A percentile compares a stretch with the other conserved stretches of the same genome.
These are phyloP conservation scores for Ustilago nuda DNA, from an alignment of 1,284 basidiomycete species.

Conservation along the genomic window DNA sequence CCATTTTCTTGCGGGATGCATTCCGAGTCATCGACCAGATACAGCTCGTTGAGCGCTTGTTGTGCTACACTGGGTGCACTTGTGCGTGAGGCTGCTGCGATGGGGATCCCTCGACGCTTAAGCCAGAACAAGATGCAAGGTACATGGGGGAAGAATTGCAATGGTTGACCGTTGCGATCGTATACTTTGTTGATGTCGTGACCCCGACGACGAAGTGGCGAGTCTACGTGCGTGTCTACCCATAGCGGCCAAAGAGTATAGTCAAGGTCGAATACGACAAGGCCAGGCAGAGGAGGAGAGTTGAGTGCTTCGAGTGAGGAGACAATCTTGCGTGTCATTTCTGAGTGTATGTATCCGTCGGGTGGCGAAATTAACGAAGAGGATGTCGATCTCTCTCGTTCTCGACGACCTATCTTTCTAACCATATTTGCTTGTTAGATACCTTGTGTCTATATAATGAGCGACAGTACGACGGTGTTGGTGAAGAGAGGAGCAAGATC, in stretches of 20 bases:
- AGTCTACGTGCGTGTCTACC: constrained; percentile 65
- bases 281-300: constrained; percentile 37
- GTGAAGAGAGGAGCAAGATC: background rate
- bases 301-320: constrained; percentile 19
- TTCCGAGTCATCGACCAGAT: constrained; percentile 42
- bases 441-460: too few relatives aligned
- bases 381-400: constrained; percentile 5
- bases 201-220: constrained; percentile 51
- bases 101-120: constrained; percentile 26
- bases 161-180: constrained; percentile 47
- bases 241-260: constrained; percentile 67
- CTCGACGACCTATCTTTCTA: constrained; percentile 25
- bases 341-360: background rate
- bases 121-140: constrained; percentile 61
- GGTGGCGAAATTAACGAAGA: constrained; percentile 10
- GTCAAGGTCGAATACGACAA: constrained; percentile 65
- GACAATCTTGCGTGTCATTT: constrained; percentile 2
- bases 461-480: background rate
- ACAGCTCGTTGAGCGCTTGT: constrained; percentile 59
- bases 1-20: background rate
- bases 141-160: constrained; percentile 62
- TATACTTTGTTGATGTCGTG: constrained; percentile 56
- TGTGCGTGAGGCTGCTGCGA: constrained; percentile 63
- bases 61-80: constrained; percentile 57
- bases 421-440: constrained; percentile 6